These are phyloP conservation scores for Parasarocladium wereldwijsianum DNA, from an alignment of 2,329 filamentous ascomycete species.

Conservation along the genomic window DNA sequence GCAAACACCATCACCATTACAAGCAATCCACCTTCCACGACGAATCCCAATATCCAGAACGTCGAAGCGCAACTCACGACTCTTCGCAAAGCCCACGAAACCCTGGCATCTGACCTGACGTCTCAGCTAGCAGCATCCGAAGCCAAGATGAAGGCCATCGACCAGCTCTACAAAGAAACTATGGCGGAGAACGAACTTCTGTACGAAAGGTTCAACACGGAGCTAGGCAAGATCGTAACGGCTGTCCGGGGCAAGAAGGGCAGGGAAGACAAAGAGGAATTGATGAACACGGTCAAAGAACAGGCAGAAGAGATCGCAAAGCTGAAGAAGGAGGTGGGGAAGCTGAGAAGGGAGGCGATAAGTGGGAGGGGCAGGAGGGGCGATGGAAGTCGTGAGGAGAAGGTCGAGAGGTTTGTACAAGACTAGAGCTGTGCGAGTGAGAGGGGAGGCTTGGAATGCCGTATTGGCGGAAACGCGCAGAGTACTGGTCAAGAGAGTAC, in stretches of 20 bases:
- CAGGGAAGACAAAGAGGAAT: constrained; percentile 65
- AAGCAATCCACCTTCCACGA: too few species aligned
- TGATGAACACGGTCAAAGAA: constrained; percentile 57
- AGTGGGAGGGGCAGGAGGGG: constrained; percentile 47
- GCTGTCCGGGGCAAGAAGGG: constrained; percentile 58
- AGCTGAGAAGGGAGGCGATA: constrained; percentile 68
- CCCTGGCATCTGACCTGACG: too few species aligned
- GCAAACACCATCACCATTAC: constrained; percentile 22
- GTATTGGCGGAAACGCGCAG: too few species aligned
- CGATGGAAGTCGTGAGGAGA: constrained; percentile 20
- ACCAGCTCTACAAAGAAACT: constrained; percentile 77
- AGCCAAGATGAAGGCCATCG: constrained; percentile 64
- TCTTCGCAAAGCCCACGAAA: constrained; percentile 58
- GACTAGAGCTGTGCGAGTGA: too few species aligned
- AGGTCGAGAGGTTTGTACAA: too few species aligned
- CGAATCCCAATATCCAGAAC: constrained; percentile 32
- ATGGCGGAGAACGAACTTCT: constrained; percentile 85
- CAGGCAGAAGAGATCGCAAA: constrained; percentile 62
- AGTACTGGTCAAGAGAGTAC: too few species aligned
- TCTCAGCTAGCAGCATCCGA: constrained; percentile 63
- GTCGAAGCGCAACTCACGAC: constrained; percentile 44
- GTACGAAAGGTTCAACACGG: constrained; percentile 85
- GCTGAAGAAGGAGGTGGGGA: constrained; percentile 72
- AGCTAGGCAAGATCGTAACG: constrained; percentile 69
- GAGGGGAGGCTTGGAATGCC: too few species aligned